Percentiles rank a stretch among this genome's conserved stretches.
These are phyloP conservation scores for Chrysanthemum lavandulifolium DNA, from an alignment of 129 eudicot genomes.

Conservation along the genomic window DNA sequence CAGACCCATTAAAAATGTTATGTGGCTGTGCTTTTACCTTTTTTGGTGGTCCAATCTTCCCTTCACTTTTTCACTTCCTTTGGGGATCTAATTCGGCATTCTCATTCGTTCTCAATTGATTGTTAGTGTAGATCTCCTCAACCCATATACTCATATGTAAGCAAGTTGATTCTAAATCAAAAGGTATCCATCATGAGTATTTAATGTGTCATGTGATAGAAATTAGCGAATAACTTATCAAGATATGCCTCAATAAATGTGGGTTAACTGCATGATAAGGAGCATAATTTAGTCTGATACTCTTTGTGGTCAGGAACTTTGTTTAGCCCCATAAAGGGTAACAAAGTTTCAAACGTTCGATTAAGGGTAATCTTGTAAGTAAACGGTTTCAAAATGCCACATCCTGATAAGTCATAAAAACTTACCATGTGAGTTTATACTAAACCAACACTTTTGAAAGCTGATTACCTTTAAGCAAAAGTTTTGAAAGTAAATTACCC, in stretches of 20 bases:
- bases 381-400: too few species aligned
- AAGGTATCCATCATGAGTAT: not conserved
- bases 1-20: conserved; percentile 12
- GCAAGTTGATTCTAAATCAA: not conserved
- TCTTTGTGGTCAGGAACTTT: too few species aligned
- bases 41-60: conserved; percentile 21
- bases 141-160: not conserved
- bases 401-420: too few species aligned
- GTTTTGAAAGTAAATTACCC: too few species aligned
- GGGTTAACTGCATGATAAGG: too few species aligned
- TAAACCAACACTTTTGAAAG: too few species aligned
- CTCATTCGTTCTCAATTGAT: conserved; percentile 22
- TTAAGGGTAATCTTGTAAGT: too few species aligned
- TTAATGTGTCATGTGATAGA: not conserved
- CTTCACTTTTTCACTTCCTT: conserved; percentile 14
- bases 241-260: not conserved
- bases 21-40: conserved; percentile 24
- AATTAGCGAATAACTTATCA: not conserved
- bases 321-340: too few species aligned
- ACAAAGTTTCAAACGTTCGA: too few species aligned
- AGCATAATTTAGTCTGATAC: too few species aligned
- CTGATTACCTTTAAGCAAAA: too few species aligned
- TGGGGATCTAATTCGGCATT: conserved; percentile 26
- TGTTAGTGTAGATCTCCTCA: conserved; percentile 12
- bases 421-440: too few species aligned